Evolutionary conservation across 78 protist species (phyloP).

Genomic region (Polysphondylium violaceum): DNA sequence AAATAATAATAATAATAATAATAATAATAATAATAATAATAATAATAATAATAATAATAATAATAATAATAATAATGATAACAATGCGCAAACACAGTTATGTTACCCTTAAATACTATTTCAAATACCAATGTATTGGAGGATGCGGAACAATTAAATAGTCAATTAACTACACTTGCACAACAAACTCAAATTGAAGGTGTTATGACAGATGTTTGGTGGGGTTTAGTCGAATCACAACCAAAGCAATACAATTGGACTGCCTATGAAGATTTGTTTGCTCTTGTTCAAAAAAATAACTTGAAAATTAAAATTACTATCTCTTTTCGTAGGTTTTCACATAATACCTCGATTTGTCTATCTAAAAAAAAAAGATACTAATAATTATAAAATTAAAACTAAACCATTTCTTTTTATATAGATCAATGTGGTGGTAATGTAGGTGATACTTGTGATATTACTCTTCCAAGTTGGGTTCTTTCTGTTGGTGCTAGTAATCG

Average conservation of each 20-base stretch:
- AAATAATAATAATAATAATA: no score
- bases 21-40: no score
- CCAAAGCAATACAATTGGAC: constrained; percentile 84
- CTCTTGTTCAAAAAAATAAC: constrained; percentile 23
- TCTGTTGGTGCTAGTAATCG: constrained; percentile 68
- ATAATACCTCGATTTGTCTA: no score
- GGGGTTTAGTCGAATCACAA: constrained; percentile 90
- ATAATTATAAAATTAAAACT: background rate
- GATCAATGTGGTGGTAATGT: constrained; percentile 93
- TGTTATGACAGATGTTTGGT: constrained; percentile 95
- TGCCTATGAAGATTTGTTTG: constrained; percentile 64
- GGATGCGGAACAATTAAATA: background rate
- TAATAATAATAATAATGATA: no score
- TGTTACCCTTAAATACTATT: constrained; percentile 86
- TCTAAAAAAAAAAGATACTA: background rate
- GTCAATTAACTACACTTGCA: constrained; percentile 68
- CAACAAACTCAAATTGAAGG: constrained; percentile 6
- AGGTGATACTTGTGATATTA: constrained; percentile 83
- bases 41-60: no score
- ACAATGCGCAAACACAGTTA: no score
- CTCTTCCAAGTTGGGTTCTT: constrained; percentile 83
- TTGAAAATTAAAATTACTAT: constrained; percentile 78
- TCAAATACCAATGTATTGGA: constrained; percentile 34
- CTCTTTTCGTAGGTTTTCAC: constrained; percentile 6
- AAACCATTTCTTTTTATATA: constrained; percentile 77